Evolutionary conservation across 2,329 filamentous ascomycete species (phyloP).

Genomic region (Trichophyton rubrum): DNA sequence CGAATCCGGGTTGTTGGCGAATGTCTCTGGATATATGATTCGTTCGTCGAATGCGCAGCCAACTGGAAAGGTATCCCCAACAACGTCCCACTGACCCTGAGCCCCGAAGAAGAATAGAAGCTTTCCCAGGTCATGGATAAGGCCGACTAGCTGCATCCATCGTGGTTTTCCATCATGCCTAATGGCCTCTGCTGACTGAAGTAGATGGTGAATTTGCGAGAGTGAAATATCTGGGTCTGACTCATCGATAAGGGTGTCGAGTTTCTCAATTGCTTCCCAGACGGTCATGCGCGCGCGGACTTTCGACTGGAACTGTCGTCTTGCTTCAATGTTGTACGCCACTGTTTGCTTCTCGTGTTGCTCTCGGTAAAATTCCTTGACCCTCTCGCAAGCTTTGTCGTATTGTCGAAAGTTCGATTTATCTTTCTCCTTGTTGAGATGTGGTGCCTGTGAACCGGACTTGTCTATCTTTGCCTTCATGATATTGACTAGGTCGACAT

Average conservation of each 20-base stretch:
- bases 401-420: slow-evolving; percentile 56
- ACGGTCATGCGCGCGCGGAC: slow-evolving; percentile 66
- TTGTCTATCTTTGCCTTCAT: slow-evolving; percentile 35
- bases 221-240: slow-evolving; percentile 81
- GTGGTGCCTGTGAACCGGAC: not conserved
- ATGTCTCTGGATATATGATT: slow-evolving; percentile 68
- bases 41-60: slow-evolving; percentile 45
- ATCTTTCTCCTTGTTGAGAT: slow-evolving; percentile 3
- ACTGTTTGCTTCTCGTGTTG: slow-evolving; percentile 41
- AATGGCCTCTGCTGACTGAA: slow-evolving; percentile 86
- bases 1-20: slow-evolving; percentile 63
- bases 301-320: slow-evolving; percentile 55
- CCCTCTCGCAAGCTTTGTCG: slow-evolving; percentile 61
- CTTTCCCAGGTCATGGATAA: slow-evolving; percentile 28
- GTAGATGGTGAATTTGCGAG: slow-evolving; percentile 77
- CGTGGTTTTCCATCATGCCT: slow-evolving; percentile 49
- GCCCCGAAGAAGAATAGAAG: slow-evolving; percentile 42
- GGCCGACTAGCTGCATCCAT: slow-evolving; percentile 25
- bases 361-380: slow-evolving; percentile 66
- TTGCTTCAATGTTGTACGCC: slow-evolving; percentile 72
- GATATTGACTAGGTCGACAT: slow-evolving; percentile 49
- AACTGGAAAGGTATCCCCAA: slow-evolving; percentile 48
- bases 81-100: slow-evolving; percentile 86
- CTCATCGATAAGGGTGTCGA: slow-evolving; percentile 83
- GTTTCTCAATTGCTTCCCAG: slow-evolving; percentile 86